Base-by-base conservation (phyloP, 2,329 filamentous ascomycete species). In the Xylaria polymorpha region DNA sequence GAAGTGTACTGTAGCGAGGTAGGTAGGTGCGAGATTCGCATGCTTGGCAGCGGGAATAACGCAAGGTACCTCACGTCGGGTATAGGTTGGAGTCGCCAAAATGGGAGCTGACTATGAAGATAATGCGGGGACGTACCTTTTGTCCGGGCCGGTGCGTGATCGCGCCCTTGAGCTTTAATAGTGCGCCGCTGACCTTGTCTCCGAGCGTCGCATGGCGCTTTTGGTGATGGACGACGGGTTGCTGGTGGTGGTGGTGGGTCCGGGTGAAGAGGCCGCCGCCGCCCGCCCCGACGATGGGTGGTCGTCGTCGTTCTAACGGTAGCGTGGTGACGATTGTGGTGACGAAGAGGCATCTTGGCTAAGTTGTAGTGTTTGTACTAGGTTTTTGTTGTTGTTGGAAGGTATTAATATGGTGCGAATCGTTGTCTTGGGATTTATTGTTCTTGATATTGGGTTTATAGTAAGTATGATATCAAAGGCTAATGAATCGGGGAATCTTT, bases 101-200 rank as follows among this genome's bases (percentile, higher is more conserved):
- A 4, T 53, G n/a, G 15, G 4, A 35, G 15, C 22, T 53, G 14
- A 53, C 6, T 25, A 37, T 25, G 20, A 39, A 15, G 39, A 29
- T 6, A 29, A 29, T 29, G 25, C 25, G 25, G 25, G 25, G 25
- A 29, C 25, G 25, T 51, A 22, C 88, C 89, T 94, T 94, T 72
- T 91, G 81, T 29, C 90, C 92, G 2, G 92, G 90, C 48, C 89
- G 85, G 57, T 88, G 81, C 0, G 90, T 94, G 66, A 95, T 77
- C 63, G 84, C 88, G 8, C 93, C 92, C 80, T 89, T 90, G 71
- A 95, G 80, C 83, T 88, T 93, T 82, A 92, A 85, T 79, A 95
- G 83, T 0, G 92, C 92, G 20, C 93, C 93, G 59, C 87, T 90
- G 74, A 95, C 86, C 81, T 94, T 95, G 82, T 95, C 92, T 56